phyloP scores from a whole-genome alignment of 2,329 filamentous ascomycete species.

The Incumbomyces delicatus region DNA sequence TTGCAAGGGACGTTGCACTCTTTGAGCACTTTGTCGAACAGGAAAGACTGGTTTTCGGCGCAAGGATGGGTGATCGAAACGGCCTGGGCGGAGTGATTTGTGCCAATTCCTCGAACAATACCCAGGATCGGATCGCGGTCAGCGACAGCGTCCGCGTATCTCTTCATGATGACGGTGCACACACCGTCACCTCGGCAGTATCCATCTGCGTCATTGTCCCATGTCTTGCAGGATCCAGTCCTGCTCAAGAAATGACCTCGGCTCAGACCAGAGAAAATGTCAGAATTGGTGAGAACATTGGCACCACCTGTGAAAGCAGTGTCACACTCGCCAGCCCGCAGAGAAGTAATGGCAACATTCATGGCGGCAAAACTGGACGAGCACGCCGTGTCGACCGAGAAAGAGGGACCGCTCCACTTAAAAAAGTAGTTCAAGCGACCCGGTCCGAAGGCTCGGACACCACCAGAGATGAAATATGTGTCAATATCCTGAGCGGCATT shows the following conservation, averaged over 20 bases:
- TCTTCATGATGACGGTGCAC: constrained; percentile 66
- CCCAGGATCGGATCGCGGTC: constrained; percentile 64
- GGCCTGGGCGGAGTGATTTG: constrained; percentile 58
- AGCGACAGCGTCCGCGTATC: constrained; percentile 64
- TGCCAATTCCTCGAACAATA: constrained; percentile 63
- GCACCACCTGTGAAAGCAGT: constrained; percentile 71
- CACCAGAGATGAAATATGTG: constrained; percentile 57
- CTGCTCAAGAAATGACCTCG: constrained; percentile 70
- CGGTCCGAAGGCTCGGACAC: constrained; percentile 51
- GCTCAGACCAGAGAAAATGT: constrained; percentile 66
- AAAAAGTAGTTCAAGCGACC: constrained; percentile 67
- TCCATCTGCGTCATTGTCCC: constrained; percentile 69
- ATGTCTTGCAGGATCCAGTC: constrained; percentile 68
- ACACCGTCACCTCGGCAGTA: constrained; percentile 74
- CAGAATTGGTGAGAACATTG: constrained; percentile 70
- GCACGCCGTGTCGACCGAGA: constrained; percentile 68
- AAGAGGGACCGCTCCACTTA: constrained; percentile 63
- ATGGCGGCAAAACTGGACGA: constrained; percentile 65
- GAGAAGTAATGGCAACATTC: constrained; percentile 60
- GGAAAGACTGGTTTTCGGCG: constrained; percentile 28
- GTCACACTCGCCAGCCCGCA: constrained; percentile 68
- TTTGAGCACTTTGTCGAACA: constrained; percentile 30
- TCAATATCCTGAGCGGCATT: constrained; percentile 64
- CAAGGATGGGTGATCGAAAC: constrained; percentile 36
- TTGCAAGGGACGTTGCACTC: constrained; percentile 28